Conservation (phyloP, 1,139 yeast genomes). For the Yarrowia galli region DNA sequence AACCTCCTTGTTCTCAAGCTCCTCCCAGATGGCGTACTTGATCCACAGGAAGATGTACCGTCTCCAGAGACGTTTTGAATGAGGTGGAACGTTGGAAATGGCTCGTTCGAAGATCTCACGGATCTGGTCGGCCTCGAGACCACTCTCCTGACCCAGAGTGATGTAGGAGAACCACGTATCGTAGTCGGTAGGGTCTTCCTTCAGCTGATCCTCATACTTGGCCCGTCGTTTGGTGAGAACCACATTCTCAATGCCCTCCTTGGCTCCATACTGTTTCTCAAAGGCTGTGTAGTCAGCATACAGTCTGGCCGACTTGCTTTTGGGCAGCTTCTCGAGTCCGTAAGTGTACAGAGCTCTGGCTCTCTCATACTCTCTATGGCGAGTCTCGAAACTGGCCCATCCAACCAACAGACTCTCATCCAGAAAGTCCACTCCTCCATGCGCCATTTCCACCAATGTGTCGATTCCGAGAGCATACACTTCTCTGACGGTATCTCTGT, state of each 20-base stretch:
- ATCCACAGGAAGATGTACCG: conserved; percentile 76
- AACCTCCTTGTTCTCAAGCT: conserved; percentile 56
- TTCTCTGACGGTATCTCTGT: conserved; percentile 59
- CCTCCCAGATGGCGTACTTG: conserved; percentile 69
- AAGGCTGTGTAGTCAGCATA: conserved; percentile 62
- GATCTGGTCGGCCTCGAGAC: conserved; percentile 47
- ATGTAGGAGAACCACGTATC: conserved; percentile 85
- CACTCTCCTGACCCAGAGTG: conserved; percentile 56
- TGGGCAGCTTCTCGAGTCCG: conserved; percentile 60
- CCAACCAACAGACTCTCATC: conserved; percentile 55
- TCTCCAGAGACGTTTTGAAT: conserved; percentile 61
- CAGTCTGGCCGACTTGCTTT: conserved; percentile 54
- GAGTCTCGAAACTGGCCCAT: conserved; percentile 81
- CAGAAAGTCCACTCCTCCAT: conserved; percentile 45
- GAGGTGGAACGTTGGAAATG: conserved; percentile 54
- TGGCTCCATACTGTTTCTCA: conserved; percentile 70
- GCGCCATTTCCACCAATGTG: conserved; percentile 50
- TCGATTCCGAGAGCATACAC: conserved; percentile 76
- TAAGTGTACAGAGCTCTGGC: conserved; percentile 67
- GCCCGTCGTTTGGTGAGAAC: conserved; percentile 62
- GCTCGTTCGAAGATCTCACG: conserved; percentile 59
- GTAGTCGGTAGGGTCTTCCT: conserved; percentile 62
- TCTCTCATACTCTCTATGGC: conserved; percentile 68
- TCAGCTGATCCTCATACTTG: conserved; percentile 61
- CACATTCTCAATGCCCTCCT: conserved; percentile 60